phyloP scores from a whole-genome alignment of 441 rosid species.

The Croton laevigatus region DNA sequence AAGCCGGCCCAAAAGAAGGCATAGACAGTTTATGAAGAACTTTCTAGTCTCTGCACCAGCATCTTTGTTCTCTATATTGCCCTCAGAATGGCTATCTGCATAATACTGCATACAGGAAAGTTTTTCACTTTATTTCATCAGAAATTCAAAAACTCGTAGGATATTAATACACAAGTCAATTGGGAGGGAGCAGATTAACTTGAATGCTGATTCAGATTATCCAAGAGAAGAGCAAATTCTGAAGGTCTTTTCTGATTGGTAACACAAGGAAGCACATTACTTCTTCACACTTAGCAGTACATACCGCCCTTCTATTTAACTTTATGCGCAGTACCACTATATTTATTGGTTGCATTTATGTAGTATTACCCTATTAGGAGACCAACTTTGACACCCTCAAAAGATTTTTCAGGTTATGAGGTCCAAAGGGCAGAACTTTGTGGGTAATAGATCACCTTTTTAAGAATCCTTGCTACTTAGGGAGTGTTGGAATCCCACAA shows the following conservation, averaged over 20 bases:
- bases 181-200: background rate
- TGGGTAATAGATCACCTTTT: background rate
- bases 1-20: constrained; percentile 89
- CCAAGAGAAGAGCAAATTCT: background rate
- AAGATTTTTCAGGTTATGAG: background rate
- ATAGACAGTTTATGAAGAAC: constrained; percentile 80
- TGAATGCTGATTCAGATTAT: background rate
- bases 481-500: too few species aligned
- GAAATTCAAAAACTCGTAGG: constrained; percentile 24
- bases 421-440: background rate
- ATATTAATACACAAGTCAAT: constrained; percentile 13
- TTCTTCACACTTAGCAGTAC: background rate
- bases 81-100: constrained; percentile 52
- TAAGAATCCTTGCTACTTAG: background rate
- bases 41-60: constrained; percentile 64
- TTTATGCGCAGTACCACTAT: background rate
- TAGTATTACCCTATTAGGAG: background rate
- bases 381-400: background rate
- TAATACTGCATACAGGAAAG: constrained; percentile 48
- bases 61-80: constrained; percentile 38
- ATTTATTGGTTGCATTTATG: background rate
- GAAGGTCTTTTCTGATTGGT: background rate
- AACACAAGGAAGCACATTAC: background rate
- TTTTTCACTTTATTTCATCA: constrained; percentile 26
- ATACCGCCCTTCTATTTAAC: background rate